phyloP scores from a whole-genome alignment of 192 early-diverging fungal species.

The Funneliformis mosseae region DNA sequence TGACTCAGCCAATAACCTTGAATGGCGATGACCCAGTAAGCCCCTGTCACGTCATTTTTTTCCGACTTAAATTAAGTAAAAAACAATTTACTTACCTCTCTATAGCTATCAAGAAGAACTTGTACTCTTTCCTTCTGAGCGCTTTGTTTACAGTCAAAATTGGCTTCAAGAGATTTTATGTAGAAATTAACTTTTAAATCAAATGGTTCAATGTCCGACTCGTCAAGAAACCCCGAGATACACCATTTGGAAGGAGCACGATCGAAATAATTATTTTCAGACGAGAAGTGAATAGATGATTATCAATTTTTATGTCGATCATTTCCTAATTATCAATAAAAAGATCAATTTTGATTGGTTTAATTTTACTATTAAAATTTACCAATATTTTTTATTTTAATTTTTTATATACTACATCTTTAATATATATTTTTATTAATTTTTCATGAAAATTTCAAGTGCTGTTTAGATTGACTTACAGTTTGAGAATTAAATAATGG shows the following conservation, averaged over 20 bases:
- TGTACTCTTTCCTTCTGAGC: not conserved
- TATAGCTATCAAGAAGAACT: slow-evolving; percentile 5
- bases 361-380: too few relatives aligned
- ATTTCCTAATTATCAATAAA: too few relatives aligned
- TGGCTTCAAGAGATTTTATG: slow-evolving; percentile 6
- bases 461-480: too few relatives aligned
- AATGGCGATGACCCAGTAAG: not conserved
- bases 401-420: too few relatives aligned
- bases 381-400: too few relatives aligned
- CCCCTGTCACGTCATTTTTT: not conserved
- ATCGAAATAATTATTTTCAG: not conserved
- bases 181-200: slow-evolving; percentile 10
- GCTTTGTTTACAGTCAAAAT: not conserved
- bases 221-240: slow-evolving; percentile 1
- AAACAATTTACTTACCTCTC: not conserved
- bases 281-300: too few relatives aligned
- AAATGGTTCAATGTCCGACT: not conserved
- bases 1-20: not conserved
- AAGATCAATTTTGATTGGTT: too few relatives aligned
- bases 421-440: too few relatives aligned
- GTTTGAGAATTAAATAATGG: too few relatives aligned
- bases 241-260: not conserved
- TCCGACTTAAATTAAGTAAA: not conserved
- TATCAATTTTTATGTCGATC: too few relatives aligned
- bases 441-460: too few relatives aligned